Conservation (phyloP, 192 early-diverging fungal genomes). For the Umbelopsis isabellina region DNA sequence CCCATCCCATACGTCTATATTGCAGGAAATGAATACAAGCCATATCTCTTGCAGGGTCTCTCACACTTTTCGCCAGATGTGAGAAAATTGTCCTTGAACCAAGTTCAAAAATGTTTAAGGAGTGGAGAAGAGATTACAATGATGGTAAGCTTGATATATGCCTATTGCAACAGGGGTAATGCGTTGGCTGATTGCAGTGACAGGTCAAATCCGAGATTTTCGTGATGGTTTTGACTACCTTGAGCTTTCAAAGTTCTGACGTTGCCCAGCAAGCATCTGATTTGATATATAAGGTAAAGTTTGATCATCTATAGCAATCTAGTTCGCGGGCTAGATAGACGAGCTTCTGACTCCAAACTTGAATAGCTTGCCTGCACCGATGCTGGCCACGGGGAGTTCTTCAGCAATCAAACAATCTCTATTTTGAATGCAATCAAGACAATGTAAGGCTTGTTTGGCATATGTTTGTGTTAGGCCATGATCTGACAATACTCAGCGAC, state of each 20-base stretch:
- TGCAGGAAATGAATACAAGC: constrained; percentile 23
- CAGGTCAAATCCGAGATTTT: constrained; percentile 41
- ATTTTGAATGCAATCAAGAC: constrained; percentile 22
- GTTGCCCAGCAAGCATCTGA: constrained; percentile 34
- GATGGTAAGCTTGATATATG: constrained; percentile 34
- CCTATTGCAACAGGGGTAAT: not conserved
- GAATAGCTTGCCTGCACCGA: constrained; percentile 2
- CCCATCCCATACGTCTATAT: constrained; percentile 31
- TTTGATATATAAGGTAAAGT: constrained; percentile 40
- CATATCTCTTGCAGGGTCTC: constrained; percentile 39
- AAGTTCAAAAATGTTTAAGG: constrained; percentile 46
- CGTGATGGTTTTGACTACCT: constrained; percentile 29
- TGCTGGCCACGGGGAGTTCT: constrained; percentile 6
- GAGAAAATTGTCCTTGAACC: constrained; percentile 43
- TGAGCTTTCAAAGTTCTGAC: constrained; percentile 39
- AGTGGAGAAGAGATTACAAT: constrained; percentile 25
- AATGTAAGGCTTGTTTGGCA: constrained; percentile 24
- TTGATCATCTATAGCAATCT: not conserved
- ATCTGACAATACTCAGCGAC: constrained; percentile 29
- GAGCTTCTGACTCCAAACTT: not conserved
- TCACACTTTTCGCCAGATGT: constrained; percentile 39
- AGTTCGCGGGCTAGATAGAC: not conserved
- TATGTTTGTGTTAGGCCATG: constrained; percentile 20
- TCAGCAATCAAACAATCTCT: constrained; percentile 11
- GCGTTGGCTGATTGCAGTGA: not conserved